Base-by-base conservation (phyloP, 768 basidiomycete species). In the Agaricus sinodeliciosus region DNA sequence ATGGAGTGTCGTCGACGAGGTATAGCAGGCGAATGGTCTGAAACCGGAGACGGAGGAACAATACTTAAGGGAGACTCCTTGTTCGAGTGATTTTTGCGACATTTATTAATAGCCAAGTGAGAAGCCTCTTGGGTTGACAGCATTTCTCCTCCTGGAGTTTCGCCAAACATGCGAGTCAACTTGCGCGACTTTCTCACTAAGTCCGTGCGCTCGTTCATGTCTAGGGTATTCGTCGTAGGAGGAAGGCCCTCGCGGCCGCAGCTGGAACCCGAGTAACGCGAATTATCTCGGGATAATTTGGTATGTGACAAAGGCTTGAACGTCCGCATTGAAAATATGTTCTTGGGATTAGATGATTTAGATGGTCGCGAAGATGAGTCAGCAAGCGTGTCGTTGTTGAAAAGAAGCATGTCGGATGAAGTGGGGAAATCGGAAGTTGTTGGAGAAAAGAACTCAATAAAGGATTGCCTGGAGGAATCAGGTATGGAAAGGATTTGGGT, bases 131-230 rank as follows among this genome's bases (percentile, higher is more conserved):
- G 74, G 52, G 58, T 65, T 26, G 65, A 57, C 48, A 74, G 58
- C 5, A 65, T 68, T 9, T 77, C 77, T 3, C 72, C 69, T 4
- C 70, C 74, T 3, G 85, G 87, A 3, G 75, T 80, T 65, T 81
- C 75, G 39, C 90, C 90, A 50, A 92, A 84, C n/a, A 92, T 69
- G 57, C 84, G 83, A n/a, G 85, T 75, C 44, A 92, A 77, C 66
- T 93, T 93, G 60, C 85, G 82, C 47, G 82, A 79, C 59, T 84
- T 85, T 49, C 80, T 74, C 28, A 92, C 72, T 52, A 85, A 80
- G 46, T 87, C 87, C 0, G 84, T 78, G 27, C 90, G 87, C 57
- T 86, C 81, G 9, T 75, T 72, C 15, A 81, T 69, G 57, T 73
- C 72, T 43, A 90, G 81, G 57, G 75, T 67, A 66, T 91, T 90